phyloP scores from a whole-genome alignment of 192 early-diverging fungal species.

The Jimgerdemannia flammicorona region DNA sequence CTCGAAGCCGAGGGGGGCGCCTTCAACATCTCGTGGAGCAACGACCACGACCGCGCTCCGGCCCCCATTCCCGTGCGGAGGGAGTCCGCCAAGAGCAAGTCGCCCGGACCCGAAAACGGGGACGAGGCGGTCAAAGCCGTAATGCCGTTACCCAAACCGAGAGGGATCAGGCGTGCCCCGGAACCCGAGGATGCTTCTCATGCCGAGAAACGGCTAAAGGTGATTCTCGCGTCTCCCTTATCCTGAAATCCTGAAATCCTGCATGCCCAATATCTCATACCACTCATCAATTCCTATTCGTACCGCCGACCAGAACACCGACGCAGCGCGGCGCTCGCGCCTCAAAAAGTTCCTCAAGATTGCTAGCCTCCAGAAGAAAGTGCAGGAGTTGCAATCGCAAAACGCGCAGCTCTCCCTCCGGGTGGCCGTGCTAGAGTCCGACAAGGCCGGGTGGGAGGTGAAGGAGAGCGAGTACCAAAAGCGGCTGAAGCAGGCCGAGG shows the following conservation, averaged over 20 bases:
- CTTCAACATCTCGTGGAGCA: neutral
- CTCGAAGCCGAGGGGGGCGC: neutral
- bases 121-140: neutral
- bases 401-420: conserved; percentile 56
- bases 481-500: neutral
- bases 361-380: conserved; percentile 68
- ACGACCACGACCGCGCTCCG: neutral
- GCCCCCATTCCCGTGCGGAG: neutral
- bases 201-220: neutral
- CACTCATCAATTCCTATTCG: neutral
- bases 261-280: too few species aligned
- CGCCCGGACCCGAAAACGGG: neutral
- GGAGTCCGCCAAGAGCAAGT: neutral
- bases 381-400: conserved; percentile 70
- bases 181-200: neutral
- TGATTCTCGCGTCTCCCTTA: neutral
- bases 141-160: neutral
- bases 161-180: neutral
- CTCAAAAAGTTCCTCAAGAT: conserved; percentile 76
- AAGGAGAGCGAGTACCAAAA: conserved; percentile 16
- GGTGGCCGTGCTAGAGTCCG: conserved; percentile 50
- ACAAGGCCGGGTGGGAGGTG: conserved; percentile 32
- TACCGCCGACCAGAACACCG: conserved; percentile 61
- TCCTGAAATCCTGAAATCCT: too few species aligned
- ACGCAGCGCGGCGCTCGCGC: conserved; percentile 85